A percentile compares a stretch with the other conserved stretches of the same genome.
Conservation (phyloP, 768 basidiomycete species). For the Baorangia bicolor region DNA sequence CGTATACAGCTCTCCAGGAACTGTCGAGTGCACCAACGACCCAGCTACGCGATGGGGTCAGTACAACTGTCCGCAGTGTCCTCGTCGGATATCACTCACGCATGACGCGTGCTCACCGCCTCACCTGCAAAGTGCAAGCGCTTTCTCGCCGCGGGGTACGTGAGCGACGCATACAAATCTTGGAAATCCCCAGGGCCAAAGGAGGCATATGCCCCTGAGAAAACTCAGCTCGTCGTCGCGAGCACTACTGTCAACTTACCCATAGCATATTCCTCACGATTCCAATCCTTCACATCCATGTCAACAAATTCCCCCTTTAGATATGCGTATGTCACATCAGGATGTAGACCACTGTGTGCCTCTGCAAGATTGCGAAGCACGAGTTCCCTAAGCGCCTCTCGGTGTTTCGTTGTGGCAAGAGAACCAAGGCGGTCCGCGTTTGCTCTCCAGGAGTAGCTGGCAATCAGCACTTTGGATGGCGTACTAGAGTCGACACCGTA, state of each 20-base stretch:
- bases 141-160: constrained; percentile 24
- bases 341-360: neutral
- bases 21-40: constrained; percentile 39
- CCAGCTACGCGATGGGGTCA: constrained; percentile 26
- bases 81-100: constrained; percentile 19
- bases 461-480: constrained; percentile 12
- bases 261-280: constrained; percentile 30
- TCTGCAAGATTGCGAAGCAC: constrained; percentile 11
- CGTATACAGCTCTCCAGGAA: constrained; percentile 34
- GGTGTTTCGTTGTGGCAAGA: neutral
- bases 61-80: too few relatives aligned
- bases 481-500: constrained; percentile 3
- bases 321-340: constrained; percentile 3
- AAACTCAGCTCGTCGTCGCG: neutral
- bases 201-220: constrained; percentile 36
- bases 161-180: constrained; percentile 31
- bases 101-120: constrained; percentile 36
- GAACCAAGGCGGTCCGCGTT: neutral
- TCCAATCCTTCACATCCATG: constrained; percentile 35
- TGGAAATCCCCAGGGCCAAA: constrained; percentile 41
- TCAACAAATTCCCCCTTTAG: constrained; percentile 7
- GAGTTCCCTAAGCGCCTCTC: neutral
- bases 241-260: constrained; percentile 25
- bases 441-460: neutral
- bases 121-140: constrained; percentile 14